Evolutionary conservation across 352 stramenopile species (phyloP).

Genomic region (Phytophthora rubi): DNA sequence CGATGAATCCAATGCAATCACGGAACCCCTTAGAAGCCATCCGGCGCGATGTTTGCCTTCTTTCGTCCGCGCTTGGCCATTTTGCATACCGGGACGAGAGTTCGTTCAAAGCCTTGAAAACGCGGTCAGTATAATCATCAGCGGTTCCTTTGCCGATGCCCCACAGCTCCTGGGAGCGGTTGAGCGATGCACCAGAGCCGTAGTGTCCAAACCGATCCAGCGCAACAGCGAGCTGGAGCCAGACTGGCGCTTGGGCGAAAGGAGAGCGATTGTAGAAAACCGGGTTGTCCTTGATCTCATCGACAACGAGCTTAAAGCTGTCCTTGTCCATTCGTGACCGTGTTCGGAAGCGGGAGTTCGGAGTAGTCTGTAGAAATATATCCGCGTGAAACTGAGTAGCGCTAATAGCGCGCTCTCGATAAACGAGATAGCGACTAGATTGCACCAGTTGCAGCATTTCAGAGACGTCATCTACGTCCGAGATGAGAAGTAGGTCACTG

Average conservation of each 20-base stretch:
- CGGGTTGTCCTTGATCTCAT: not conserved
- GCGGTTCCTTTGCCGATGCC: no score
- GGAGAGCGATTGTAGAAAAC: not conserved
- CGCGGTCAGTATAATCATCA: no score
- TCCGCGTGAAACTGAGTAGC: not conserved
- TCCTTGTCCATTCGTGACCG: not conserved
- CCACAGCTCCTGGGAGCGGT: not conserved
- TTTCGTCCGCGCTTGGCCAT: no score
- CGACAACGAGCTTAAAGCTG: not conserved
- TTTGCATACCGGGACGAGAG: no score
- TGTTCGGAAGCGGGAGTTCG: not conserved
- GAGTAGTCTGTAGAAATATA: not conserved
- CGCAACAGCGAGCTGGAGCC: slow-evolving; percentile 8
- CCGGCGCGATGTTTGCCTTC: no score
- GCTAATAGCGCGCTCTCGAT: not conserved
- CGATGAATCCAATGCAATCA: no score
- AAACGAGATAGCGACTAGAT: not conserved
- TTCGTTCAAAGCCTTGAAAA: no score
- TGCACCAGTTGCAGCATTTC: not conserved
- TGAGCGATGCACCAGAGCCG: slow-evolving; percentile 8
- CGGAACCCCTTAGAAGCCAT: no score
- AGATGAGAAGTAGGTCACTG: not conserved
- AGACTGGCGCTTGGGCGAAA: slow-evolving; percentile 8
- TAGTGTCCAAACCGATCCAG: slow-evolving; percentile 13
- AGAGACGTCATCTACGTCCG: not conserved